phyloP scores from a whole-genome alignment of 345 rosid genomes.

The Camelina sativa region DNA sequence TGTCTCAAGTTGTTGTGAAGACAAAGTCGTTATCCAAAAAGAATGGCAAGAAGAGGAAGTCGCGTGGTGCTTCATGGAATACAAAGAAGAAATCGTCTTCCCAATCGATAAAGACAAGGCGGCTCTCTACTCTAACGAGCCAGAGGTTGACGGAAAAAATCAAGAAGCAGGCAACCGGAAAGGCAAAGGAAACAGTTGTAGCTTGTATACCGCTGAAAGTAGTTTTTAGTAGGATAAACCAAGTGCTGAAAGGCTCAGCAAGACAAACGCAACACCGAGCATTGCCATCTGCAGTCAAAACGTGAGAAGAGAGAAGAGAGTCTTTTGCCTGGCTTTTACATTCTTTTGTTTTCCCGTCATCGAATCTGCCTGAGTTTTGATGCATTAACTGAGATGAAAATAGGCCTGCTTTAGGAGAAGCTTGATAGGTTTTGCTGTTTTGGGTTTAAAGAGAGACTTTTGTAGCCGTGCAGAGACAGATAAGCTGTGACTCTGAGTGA shows the following conservation, averaged over 20 bases:
- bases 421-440: constrained; percentile 19
- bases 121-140: constrained; percentile 75
- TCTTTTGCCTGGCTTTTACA: constrained; percentile 2
- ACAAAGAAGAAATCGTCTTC: constrained; percentile 60
- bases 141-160: constrained; percentile 49
- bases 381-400: constrained; percentile 18
- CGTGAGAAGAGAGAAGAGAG: constrained; percentile 31
- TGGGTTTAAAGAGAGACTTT: constrained; percentile 5
- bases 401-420: constrained; percentile 20
- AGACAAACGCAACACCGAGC: constrained; percentile 47
- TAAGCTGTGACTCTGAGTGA: constrained; percentile 13
- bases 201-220: constrained; percentile 86
- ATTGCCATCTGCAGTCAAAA: constrained; percentile 39
- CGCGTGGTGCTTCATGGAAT: constrained; percentile 36
- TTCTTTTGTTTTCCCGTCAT: neutral
- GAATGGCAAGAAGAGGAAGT: constrained; percentile 47
- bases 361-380: constrained; percentile 7
- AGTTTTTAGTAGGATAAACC: constrained; percentile 89
- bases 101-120: constrained; percentile 71
- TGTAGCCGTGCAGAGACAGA: constrained; percentile 16
- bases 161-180: constrained; percentile 55
- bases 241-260: constrained; percentile 80
- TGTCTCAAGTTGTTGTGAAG: constrained; percentile 38
- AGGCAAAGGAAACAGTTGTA: constrained; percentile 65
- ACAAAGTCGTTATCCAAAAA: constrained; percentile 43